Percentiles rank a stretch among this genome's conserved stretches.
phyloP scores from a whole-genome alignment of 1,284 basidiomycete genomes.

The Paramarasmius palmivorus region DNA sequence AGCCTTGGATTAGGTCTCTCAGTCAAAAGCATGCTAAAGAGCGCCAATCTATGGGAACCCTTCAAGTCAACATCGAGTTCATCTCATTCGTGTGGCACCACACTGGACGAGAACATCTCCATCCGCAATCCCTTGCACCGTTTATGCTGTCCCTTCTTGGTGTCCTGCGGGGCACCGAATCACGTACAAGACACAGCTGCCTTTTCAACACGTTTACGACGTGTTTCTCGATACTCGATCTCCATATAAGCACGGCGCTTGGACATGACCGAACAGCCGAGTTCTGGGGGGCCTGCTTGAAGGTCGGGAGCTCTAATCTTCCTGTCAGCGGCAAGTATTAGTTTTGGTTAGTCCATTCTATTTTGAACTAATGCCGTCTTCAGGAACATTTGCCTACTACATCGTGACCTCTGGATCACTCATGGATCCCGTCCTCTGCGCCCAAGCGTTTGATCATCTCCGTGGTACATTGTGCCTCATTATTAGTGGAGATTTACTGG shows the following conservation, averaged over 20 bases:
- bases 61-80: conserved; percentile 8
- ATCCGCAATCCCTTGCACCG: conserved; percentile 5
- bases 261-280: conserved; percentile 19
- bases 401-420: conserved; percentile 29
- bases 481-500: conserved; percentile 39
- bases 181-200: background rate
- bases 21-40: background rate
- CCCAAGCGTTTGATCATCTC: conserved; percentile 58
- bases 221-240: conserved; percentile 22
- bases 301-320: conserved; percentile 28
- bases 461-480: conserved; percentile 50
- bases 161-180: background rate
- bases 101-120: conserved; percentile 4
- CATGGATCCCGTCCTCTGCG: conserved; percentile 36
- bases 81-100: conserved; percentile 8
- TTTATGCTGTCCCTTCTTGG: conserved; percentile 4
- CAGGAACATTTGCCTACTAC: conserved; percentile 56
- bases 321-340: conserved; percentile 31
- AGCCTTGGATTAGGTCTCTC: background rate
- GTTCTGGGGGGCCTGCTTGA: conserved; percentile 30
- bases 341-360: background rate
- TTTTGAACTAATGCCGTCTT: conserved; percentile 7
- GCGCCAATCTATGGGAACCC: background rate
- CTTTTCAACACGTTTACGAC: background rate
- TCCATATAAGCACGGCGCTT: conserved; percentile 10